Evolutionary conservation across 2,329 filamentous ascomycete genomes (phyloP), one percentile per base, ranked within the genome.

Genomic region (Pseudopithomyces chartarum): DNA sequence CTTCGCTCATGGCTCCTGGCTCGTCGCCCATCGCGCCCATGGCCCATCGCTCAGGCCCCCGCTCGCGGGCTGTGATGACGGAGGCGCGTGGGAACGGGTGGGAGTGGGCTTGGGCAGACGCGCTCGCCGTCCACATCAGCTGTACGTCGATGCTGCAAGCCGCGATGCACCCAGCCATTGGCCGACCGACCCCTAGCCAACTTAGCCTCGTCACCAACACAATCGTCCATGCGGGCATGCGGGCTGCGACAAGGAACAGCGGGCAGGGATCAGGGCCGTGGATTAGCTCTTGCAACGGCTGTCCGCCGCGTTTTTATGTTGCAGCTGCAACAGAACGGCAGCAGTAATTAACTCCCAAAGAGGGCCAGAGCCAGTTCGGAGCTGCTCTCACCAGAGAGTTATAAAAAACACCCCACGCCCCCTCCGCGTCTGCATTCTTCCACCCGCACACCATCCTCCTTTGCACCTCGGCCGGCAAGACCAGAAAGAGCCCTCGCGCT

Each of bases 321-420:
- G 73, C 73, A 75, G 76, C 45, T 74, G 73, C 73, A 75, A 76
- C 45, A 76, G 72, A 69, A 71, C 67, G 73, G 70, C 73, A 68
- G 71, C 63, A 69, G 71, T 62, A 75, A 75, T 76, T 76, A 77
- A 73, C 68, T 68, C 62, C 64, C 64, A 67, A 63, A 66, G 60
- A 66, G 67, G 67, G 67, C 73, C 73, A 29, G 26, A 29, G 69
- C 69, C 70, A 65, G 62, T 57, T 73, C 67, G 73, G 71, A 64
- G 62, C 64, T 58, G 61, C 62, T 64, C 59, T 73, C 74, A 69
- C 59, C 67, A 69, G 65, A 7, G 1, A 64, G 49, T 72, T 73
- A 76, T 76, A 76, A 76, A 74, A 71, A 65, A 61, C 67, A 65
- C 65, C 64, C 64, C 67, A 66, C 65, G 69, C 72, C 70, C 65